Base-by-base conservation (phyloP, 2,329 filamentous ascomycete genomes). In the Grosmannia serpens region DNA sequence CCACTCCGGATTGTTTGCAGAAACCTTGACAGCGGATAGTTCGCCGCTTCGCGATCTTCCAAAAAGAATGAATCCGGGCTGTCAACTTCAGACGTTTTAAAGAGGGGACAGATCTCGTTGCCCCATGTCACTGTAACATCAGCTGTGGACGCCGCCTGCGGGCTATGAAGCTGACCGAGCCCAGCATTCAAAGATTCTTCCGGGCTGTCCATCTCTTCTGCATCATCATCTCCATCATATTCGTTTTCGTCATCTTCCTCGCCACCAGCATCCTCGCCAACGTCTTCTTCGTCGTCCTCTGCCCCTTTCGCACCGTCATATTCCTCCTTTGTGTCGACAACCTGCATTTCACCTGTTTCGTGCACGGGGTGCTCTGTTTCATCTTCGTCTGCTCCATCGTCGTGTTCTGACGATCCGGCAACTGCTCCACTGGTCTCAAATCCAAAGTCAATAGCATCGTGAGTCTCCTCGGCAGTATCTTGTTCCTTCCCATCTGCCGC, bases 31-130 rank as follows among this genome's bases (percentile, higher is more conserved):
- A 81, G 71, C 2, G 72, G 73, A 13, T 71, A 69, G 46, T 77
- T 72, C 22, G 80, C 63, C 3, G 75, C 68, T 17, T 70, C 70
- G 1, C 66, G 61, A 44, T 75, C 71, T 9, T 75, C 70, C 46
- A 81, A 77, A 61, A 80, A 81, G 10, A 75, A 74, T 65, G 69
- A 66, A 29, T 70, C 66, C 4, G 70, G 68, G 51, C 71, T 68
- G 73, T 76, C 62, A 64, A 65, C 17, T 68, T 74, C 58, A 65
- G 65, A 59, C 11, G 63, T 58, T 41, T 68, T 69, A 59, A 71
- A 69, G 9, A 73, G 65, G 11, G 67, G 66, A 56, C 69, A 73
- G n/a, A 63, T 64, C 11, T 65, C 64, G 13, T 67, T 64, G 41
- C 68, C 67, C 63, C 70, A 72, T 13, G 65, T 61, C 26, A 72